Conservation (phyloP, 2,329 filamentous ascomycete genomes). For the Xylariaceae sp. region DNA sequence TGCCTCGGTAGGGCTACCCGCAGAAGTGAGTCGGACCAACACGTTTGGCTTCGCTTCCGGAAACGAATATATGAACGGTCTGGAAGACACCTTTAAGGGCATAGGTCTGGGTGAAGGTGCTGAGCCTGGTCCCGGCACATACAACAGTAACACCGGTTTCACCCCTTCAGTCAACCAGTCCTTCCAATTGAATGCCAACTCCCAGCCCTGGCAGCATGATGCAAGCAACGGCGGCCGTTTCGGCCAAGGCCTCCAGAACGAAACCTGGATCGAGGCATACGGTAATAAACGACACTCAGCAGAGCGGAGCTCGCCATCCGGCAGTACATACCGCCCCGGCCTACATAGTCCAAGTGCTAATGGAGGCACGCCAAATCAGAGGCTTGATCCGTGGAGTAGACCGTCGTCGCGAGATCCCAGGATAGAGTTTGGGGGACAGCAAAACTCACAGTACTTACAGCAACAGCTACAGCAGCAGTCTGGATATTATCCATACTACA, state of each 20-base stretch:
- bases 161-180: slow-evolving; percentile 25
- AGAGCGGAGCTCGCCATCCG: slow-evolving; percentile 35
- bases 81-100: slow-evolving; percentile 31
- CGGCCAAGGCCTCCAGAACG: slow-evolving; percentile 23
- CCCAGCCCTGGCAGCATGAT: slow-evolving; percentile 41
- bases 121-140: too few species aligned
- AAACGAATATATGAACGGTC: slow-evolving; percentile 33
- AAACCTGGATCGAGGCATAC: slow-evolving; percentile 28
- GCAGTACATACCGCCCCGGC: slow-evolving; percentile 25
- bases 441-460: too few species aligned
- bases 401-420: slow-evolving; percentile 32
- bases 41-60: slow-evolving; percentile 13
- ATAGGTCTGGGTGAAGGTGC: slow-evolving; percentile 30
- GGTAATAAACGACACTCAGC: slow-evolving; percentile 33
- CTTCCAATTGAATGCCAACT: slow-evolving; percentile 44
- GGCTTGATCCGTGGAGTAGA: slow-evolving; percentile 33
- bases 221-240: slow-evolving; percentile 12
- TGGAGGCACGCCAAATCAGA: slow-evolving; percentile 24
- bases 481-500: slow-evolving; percentile 33
- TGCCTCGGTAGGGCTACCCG: slow-evolving; percentile 10
- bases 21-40: slow-evolving; percentile 15
- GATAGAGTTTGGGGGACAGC: slow-evolving; percentile 8
- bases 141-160: slow-evolving; percentile 13
- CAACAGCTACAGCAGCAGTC: slow-evolving; percentile 27
- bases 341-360: slow-evolving; percentile 28